These are phyloP conservation scores for Leishmania tarentolae DNA, from an alignment of 208 protist species.

Conservation along the genomic window DNA sequence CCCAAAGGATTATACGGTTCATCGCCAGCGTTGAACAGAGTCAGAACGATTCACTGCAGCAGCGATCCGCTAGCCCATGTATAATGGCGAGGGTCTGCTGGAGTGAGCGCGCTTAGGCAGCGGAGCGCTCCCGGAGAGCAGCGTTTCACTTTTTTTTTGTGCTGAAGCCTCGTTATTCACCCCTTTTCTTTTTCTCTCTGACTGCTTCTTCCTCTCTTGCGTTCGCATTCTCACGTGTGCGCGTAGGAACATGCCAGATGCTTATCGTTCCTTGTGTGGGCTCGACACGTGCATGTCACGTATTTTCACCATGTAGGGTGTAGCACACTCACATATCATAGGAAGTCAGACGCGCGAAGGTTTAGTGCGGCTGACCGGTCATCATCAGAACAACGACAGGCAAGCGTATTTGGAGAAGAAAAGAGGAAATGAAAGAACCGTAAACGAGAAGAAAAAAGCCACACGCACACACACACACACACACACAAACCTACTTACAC, in stretches of 20 bases:
- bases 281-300: background rate
- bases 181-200: background rate
- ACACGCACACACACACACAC: slow-evolving; percentile 7
- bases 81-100: background rate
- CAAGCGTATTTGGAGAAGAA: background rate
- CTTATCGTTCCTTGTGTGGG: background rate
- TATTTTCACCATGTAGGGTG: background rate
- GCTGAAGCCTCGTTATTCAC: background rate
- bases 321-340: background rate
- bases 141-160: background rate
- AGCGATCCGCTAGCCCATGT: background rate
- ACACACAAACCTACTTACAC: background rate
- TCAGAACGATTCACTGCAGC: background rate
- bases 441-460: background rate
- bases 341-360: background rate
- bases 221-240: slow-evolving; percentile 3
- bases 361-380: background rate
- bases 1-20: background rate
- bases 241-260: background rate
- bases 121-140: too few species aligned
- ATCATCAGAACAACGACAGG: background rate
- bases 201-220: background rate
- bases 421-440: background rate
- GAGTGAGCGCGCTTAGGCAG: background rate
- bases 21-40: background rate